Percentiles rank a stretch among this genome's conserved stretches.
These are phyloP conservation scores for Piper betle DNA, from an alignment of 164 flowering plant genomes.

Conservation along the genomic window DNA sequence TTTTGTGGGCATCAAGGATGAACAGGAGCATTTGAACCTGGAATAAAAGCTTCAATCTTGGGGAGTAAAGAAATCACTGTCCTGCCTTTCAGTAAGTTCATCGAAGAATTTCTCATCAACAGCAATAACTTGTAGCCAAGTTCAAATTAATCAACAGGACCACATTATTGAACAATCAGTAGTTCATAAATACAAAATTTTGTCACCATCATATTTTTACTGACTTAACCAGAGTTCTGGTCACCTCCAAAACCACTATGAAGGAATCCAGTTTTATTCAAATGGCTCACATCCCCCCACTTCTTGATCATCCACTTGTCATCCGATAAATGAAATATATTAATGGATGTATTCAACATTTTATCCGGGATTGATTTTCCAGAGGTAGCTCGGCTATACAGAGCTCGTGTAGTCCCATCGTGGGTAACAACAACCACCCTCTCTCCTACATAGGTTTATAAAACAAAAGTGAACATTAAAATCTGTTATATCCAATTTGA, in stretches of 20 bases:
- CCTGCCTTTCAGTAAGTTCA: too few relatives aligned
- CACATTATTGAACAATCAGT: too few relatives aligned
- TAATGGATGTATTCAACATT: conserved; percentile 55
- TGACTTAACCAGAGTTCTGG: conserved; percentile 49
- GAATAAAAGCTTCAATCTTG: too few relatives aligned
- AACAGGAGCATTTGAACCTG: too few relatives aligned
- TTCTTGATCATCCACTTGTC: conserved; percentile 43
- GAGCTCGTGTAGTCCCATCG: conserved; percentile 56
- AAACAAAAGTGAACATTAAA: neutral
- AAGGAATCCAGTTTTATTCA: conserved; percentile 36
- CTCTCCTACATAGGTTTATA: conserved; percentile 34
- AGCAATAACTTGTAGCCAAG: too few relatives aligned
- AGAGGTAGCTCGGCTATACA: conserved; percentile 43
- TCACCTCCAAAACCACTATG: conserved; percentile 76
- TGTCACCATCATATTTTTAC: too few relatives aligned
- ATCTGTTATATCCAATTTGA: too few relatives aligned
- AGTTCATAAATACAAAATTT: too few relatives aligned
- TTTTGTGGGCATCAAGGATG: too few relatives aligned
- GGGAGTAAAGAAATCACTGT: too few relatives aligned
- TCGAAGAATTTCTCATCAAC: too few relatives aligned
- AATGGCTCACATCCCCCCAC: conserved; percentile 82
- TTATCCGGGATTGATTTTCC: conserved; percentile 26
- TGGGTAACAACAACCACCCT: conserved; percentile 77
- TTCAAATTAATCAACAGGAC: too few relatives aligned
- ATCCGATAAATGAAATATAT: conserved; percentile 42